A percentile compares a stretch with the other conserved stretches of the same genome.
These are phyloP conservation scores for Hyaloperonospora brassicae DNA, from an alignment of 352 stramenopile genomes.

Conservation along the genomic window DNA sequence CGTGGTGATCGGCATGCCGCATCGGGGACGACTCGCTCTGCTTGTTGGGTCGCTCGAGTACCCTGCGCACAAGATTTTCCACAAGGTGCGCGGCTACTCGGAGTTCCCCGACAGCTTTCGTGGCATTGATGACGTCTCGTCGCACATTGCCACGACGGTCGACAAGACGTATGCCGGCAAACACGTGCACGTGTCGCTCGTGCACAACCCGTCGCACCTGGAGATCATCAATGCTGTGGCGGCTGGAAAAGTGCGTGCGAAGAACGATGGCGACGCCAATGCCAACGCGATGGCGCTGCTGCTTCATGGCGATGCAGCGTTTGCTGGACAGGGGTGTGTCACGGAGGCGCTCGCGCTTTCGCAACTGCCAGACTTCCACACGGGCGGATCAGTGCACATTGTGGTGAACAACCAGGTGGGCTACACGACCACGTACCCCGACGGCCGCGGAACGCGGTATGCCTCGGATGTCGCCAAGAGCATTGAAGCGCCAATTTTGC, in stretches of 20 bases:
- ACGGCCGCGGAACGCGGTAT: slow-evolving; percentile 77
- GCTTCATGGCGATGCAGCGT: slow-evolving; percentile 83
- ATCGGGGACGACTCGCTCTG: slow-evolving; percentile 72
- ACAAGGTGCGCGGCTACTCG: slow-evolving; percentile 69
- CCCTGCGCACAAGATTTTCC: slow-evolving; percentile 73
- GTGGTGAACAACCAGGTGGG: slow-evolving; percentile 89
- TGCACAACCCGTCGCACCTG: slow-evolving; percentile 85
- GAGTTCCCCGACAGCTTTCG: slow-evolving; percentile 57
- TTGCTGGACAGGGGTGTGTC: slow-evolving; percentile 81
- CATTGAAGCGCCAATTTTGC: slow-evolving; percentile 75
- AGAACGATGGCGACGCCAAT: slow-evolving; percentile 42
- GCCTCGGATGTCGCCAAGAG: slow-evolving; percentile 79
- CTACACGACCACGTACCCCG: slow-evolving; percentile 81
- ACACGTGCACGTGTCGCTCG: slow-evolving; percentile 73
- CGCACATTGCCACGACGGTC: slow-evolving; percentile 72
- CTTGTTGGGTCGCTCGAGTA: slow-evolving; percentile 77
- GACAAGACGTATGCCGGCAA: slow-evolving; percentile 55
- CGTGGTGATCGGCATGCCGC: slow-evolving; percentile 84
- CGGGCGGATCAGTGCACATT: slow-evolving; percentile 72
- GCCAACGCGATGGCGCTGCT: slow-evolving; percentile 47
- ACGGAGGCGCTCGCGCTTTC: slow-evolving; percentile 70
- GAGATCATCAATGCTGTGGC: slow-evolving; percentile 86
- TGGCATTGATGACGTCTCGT: slow-evolving; percentile 79
- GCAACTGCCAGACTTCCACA: slow-evolving; percentile 71
- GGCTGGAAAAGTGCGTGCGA: slow-evolving; percentile 76